Percentiles rank a stretch among this genome's conserved stretches.
These are phyloP conservation scores for Gentiana macrophylla DNA, from an alignment of 257 asterid genomes.

Conservation along the genomic window DNA sequence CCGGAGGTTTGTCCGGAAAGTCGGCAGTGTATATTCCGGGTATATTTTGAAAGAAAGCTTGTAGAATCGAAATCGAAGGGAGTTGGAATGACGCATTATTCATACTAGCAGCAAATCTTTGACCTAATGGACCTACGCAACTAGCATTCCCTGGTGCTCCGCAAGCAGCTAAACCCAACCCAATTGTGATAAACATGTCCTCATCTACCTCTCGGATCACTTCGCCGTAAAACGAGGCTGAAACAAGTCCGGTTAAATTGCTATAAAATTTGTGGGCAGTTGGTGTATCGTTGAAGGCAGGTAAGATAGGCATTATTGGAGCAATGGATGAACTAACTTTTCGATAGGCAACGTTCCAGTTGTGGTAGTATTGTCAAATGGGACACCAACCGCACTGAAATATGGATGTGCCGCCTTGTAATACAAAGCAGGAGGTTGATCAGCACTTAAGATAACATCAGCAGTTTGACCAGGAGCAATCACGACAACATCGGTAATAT, in stretches of 20 bases:
- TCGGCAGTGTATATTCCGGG: slow-evolving; percentile 43
- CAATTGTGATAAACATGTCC: slow-evolving; percentile 4
- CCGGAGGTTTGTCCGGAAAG: slow-evolving; percentile 46
- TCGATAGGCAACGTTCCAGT: too few species aligned
- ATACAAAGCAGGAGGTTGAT: slow-evolving; percentile 38
- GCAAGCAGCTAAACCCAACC: slow-evolving; percentile 1
- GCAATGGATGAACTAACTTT: too few species aligned
- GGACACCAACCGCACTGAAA: slow-evolving; percentile 18
- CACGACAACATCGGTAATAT: slow-evolving; percentile 53
- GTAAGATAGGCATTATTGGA: slow-evolving; percentile 2
- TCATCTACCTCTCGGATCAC: slow-evolving; percentile 7
- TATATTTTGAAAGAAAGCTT: slow-evolving; percentile 50
- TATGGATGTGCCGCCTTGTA: slow-evolving; percentile 69
- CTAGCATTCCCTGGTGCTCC: background rate
- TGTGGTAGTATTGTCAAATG: background rate
- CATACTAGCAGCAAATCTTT: slow-evolving; percentile 48
- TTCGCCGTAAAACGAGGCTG: background rate
- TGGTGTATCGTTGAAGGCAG: slow-evolving; percentile 1
- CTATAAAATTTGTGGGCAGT: slow-evolving; percentile 5
- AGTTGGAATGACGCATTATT: slow-evolving; percentile 47
- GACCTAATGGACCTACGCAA: too few species aligned
- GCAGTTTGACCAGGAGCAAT: slow-evolving; percentile 64
- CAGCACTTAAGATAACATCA: slow-evolving; percentile 48
- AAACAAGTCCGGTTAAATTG: background rate
- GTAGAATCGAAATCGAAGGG: slow-evolving; percentile 36